A percentile compares a stretch with the other conserved stretches of the same genome.
Conservation (phyloP, 208 protist species). For the Crithidia bombi region DNA sequence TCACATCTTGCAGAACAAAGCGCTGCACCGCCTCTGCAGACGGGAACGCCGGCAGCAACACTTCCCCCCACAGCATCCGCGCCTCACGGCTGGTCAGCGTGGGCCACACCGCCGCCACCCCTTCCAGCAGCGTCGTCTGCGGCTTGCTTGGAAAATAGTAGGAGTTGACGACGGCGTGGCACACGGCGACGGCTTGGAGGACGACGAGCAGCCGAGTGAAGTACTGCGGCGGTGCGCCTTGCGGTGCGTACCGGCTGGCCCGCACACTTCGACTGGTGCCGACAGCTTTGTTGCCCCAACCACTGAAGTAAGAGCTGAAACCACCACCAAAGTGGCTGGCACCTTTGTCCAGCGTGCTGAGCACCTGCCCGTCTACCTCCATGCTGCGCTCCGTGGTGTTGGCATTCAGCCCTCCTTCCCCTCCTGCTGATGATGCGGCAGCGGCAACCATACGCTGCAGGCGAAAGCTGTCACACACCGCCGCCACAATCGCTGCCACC, state of each 20-base stretch:
- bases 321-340: not conserved
- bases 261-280: not conserved
- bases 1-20: slow-evolving; percentile 43
- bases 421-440: not conserved
- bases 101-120: slow-evolving; percentile 56
- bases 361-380: too few relatives aligned
- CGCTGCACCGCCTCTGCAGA: slow-evolving; percentile 26
- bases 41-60: slow-evolving; percentile 59
- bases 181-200: slow-evolving; percentile 25
- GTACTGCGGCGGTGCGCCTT: slow-evolving; percentile 7
- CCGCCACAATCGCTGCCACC: slow-evolving; percentile 45
- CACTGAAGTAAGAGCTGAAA: slow-evolving; percentile 24
- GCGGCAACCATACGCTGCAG: slow-evolving; percentile 30
- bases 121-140: slow-evolving; percentile 61
- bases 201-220: slow-evolving; percentile 29
- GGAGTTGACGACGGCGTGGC: slow-evolving; percentile 40
- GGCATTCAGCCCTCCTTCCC: not conserved
- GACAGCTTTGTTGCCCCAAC: not conserved
- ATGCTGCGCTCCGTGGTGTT: too few relatives aligned
- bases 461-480: slow-evolving; percentile 60
- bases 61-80: slow-evolving; percentile 34
- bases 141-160: slow-evolving; percentile 78
- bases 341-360: not conserved
- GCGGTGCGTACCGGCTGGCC: slow-evolving; percentile 3
- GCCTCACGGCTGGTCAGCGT: slow-evolving; percentile 40